phyloP scores from a whole-genome alignment of 1,139 yeast genomes.

The Nakaseomyces delphensis region DNA sequence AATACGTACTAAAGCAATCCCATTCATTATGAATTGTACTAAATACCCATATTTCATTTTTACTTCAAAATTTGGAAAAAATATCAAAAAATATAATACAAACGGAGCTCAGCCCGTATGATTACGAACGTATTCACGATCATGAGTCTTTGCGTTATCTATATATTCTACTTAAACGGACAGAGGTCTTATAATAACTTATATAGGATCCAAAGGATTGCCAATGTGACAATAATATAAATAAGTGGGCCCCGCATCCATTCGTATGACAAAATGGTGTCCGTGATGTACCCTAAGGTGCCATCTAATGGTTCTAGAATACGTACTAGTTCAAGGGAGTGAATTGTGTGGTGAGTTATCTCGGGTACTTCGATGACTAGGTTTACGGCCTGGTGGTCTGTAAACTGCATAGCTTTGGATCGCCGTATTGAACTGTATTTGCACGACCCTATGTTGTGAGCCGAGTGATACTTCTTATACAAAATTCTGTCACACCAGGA shows the following conservation, averaged over 20 bases:
- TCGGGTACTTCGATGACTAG: slow-evolving; percentile 21
- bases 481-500: slow-evolving; percentile 88
- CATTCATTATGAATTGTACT: too few species aligned
- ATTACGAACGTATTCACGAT: too few species aligned
- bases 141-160: too few species aligned
- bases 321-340: slow-evolving; percentile 5
- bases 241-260: slow-evolving; percentile 3
- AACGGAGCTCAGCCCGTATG: too few species aligned
- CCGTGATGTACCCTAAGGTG: slow-evolving; percentile 1
- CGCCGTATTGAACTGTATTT: slow-evolving; percentile 25
- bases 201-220: background rate
- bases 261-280: slow-evolving; percentile 2
- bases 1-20: too few species aligned
- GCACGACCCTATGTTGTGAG: slow-evolving; percentile 7
- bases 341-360: slow-evolving; percentile 3
- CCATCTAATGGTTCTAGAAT: slow-evolving; percentile 3
- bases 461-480: slow-evolving; percentile 39
- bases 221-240: background rate
- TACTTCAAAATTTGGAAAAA: too few species aligned
- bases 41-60: too few species aligned
- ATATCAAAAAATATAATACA: too few species aligned
- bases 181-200: background rate
- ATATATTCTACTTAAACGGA: background rate
- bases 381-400: slow-evolving; percentile 34
- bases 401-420: slow-evolving; percentile 17